These are phyloP conservation scores for Leishmania tropica DNA, from an alignment of 208 protist species.

Conservation along the genomic window DNA sequence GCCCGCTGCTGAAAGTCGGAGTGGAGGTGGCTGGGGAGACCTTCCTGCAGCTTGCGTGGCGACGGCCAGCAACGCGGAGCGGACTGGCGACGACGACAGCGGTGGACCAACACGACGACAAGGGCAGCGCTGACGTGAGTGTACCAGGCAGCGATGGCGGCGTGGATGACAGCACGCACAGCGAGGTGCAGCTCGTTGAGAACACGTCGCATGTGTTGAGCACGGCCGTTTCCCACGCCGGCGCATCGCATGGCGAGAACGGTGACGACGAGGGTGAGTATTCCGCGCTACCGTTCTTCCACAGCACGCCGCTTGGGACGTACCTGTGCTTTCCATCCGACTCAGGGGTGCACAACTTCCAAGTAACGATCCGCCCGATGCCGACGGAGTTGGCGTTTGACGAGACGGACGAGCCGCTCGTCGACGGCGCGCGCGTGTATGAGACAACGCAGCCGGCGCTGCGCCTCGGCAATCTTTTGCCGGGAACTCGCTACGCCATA, in stretches of 20 bases:
- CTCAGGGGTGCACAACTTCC: slow-evolving; percentile 88
- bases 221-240: slow-evolving; percentile 10
- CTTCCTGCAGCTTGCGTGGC: slow-evolving; percentile 82
- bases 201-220: background rate
- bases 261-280: slow-evolving; percentile 23
- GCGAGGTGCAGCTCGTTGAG: background rate
- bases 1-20: slow-evolving; percentile 66
- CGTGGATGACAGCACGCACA: background rate
- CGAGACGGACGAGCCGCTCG: slow-evolving; percentile 80
- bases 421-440: slow-evolving; percentile 85
- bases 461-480: slow-evolving; percentile 78
- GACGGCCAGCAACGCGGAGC: slow-evolving; percentile 35
- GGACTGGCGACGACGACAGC: background rate
- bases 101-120: slow-evolving; percentile 4
- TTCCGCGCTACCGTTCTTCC: slow-evolving; percentile 10
- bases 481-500: slow-evolving; percentile 84
- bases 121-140: background rate
- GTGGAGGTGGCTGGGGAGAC: slow-evolving; percentile 84
- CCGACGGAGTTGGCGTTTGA: slow-evolving; percentile 68
- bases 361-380: slow-evolving; percentile 81
- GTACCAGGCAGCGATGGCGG: background rate
- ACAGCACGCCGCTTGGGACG: slow-evolving; percentile 11
- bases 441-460: slow-evolving; percentile 89
- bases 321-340: slow-evolving; percentile 76
- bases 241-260: slow-evolving; percentile 6